Base-by-base conservation (phyloP, 208 protist species). In the Herpetomonas tarakana region DNA sequence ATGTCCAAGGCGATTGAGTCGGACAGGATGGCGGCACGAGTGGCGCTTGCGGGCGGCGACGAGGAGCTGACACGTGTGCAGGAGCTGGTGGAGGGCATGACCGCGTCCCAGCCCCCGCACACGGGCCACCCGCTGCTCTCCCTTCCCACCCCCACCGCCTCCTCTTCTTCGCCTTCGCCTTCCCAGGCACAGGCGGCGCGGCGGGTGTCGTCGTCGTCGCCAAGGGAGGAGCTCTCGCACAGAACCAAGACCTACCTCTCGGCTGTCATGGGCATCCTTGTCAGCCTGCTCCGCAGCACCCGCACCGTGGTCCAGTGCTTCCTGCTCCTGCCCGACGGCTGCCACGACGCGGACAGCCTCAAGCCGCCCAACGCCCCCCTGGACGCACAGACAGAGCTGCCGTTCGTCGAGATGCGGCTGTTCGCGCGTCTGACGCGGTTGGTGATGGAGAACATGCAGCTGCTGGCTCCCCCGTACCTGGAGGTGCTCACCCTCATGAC, bases 241-340 rank as follows among this genome's bases (percentile, higher is more conserved):
- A 25, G 50, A 25, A 51, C 44, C 11, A 52, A 57, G 27, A 56
- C 60, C 39, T 45, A 78, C 57, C 61, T 77, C 61, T 62, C 55
- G n/a, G 59, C 62, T 11, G 58, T 55, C 22, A 71, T 49, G 22
- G 58, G 49, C 12, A 62, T 80, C 25, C 39, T 80, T 18, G 57
- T 70, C 22, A 35, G 57, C 1, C 62, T 75, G n/a, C 56, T 68
- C 7, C 47, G 69, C 45, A 47, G 70, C 39, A 68, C 57, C 25
- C 73, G 71, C 49, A 21, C 55, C 24, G 62, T 66, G 31, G 66
- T 49, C 2, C 14, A 66, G 44, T 45, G 57, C 28, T 79, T 86
- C 53, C 53, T 86, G 2, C 49, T 82, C 9, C 62, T 86, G 18
- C 79, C 79, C 1, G 79, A 86, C 50, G 60, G 58, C 27, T 64